Base-by-base conservation (phyloP, 2,329 filamentous ascomycete species). In the Ophiosphaerella narmari region DNA sequence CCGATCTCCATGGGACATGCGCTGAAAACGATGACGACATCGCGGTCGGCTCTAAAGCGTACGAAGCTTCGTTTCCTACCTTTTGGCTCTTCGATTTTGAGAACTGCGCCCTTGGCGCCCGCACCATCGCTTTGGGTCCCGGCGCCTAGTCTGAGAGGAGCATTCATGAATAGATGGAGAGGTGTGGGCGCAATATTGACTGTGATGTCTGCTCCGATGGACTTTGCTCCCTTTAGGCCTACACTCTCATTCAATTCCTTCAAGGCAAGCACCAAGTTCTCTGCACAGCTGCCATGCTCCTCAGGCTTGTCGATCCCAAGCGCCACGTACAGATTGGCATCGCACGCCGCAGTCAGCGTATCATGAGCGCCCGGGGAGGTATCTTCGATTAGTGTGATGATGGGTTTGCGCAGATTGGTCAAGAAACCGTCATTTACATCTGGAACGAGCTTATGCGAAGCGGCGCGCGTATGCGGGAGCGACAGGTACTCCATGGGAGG, bases 191-290 rank as follows among this genome's bases (percentile, higher is more conserved):
- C 75, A 43, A 70, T 74, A 52, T 79, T 78, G 60, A 79, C 75
- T 1, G 75, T 77, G 34, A 79, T 75, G 16, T 78, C 76, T 6
- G 77, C 75, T 21, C 77, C 77, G 3, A 80, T 69, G 18, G 73
- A 74, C 46, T 76, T 76, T 1, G 75, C 66, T 13, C 77, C 77
- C 48, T 78, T 77, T 16, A 80, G 60, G 0, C 77, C 77, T 6
- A 75, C 74, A 14, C 71, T 70, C 52, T 77, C 74, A 60, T 80
- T 79, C 31, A 79, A 60, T 51, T 79, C 75, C 44, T 77, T 76
- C 23, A 80, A 68, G 7, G 77, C 77, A 5, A 79, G 71, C 1
- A 79, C 77, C 4, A 79, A 70, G 55, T 80, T 80, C 61, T 79
- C 77, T 0, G 77, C 77, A 59, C 77, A 80, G 29, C 68, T 74